phyloP scores from a whole-genome alignment of 176 grass and related monocot species.

The Avena eriantha region DNA sequence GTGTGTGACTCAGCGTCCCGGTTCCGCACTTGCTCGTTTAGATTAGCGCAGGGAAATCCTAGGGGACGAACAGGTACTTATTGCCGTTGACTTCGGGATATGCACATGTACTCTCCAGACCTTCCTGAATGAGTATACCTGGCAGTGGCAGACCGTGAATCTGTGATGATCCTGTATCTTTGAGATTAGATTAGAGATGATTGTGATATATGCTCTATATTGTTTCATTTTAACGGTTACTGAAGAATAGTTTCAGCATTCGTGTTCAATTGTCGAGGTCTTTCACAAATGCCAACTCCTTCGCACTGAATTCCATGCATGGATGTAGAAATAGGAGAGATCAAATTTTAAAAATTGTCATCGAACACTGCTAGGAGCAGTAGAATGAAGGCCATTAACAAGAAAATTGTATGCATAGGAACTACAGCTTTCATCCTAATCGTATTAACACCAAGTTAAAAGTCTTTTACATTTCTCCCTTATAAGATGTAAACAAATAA shows the following conservation, averaged over 20 bases:
- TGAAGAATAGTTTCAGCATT: neutral
- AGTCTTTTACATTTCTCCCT: neutral
- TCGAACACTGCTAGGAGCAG: neutral
- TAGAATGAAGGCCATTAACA: neutral
- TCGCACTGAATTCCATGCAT: conserved; percentile 12
- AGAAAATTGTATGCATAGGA: neutral
- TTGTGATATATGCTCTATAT: neutral
- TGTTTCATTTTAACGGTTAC: neutral
- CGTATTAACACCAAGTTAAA: neutral
- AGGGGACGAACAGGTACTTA: neutral
- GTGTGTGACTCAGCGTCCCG: neutral
- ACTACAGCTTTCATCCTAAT: neutral
- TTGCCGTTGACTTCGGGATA: neutral
- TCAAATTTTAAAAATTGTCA: neutral
- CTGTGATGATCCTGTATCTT: neutral
- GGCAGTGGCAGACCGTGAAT: neutral
- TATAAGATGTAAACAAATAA: neutral
- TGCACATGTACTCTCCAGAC: neutral
- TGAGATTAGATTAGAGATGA: neutral
- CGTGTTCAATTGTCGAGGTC: neutral
- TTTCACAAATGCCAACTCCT: neutral
- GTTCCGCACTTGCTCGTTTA: neutral
- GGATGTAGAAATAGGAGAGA: neutral
- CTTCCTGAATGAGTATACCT: neutral
- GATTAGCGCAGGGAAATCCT: neutral